Percentiles rank a stretch among this genome's conserved stretches.
Conservation (phyloP, 1,139 yeast species). For the Suhomyces maxii region DNA sequence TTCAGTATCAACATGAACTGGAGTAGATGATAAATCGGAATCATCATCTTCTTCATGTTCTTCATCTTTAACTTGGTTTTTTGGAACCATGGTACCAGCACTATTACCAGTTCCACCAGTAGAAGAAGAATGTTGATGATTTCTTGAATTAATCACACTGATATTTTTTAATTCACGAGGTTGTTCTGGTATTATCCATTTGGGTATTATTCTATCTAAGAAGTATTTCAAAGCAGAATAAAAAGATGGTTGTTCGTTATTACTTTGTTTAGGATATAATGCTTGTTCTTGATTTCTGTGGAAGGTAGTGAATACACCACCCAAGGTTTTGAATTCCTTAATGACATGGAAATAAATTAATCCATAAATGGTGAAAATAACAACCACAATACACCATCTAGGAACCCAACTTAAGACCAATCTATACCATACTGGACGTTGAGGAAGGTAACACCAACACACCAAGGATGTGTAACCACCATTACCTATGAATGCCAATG, state of each 20-base stretch:
- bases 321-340: conserved; percentile 53
- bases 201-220: conserved; percentile 29
- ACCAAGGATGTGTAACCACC: conserved; percentile 63
- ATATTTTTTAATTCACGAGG: background rate
- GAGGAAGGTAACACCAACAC: conserved; percentile 83
- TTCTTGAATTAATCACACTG: background rate
- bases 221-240: conserved; percentile 38
- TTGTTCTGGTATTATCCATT: conserved; percentile 30
- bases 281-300: conserved; percentile 17
- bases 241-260: conserved; percentile 34
- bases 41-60: conserved; percentile 9
- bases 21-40: conserved; percentile 10
- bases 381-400: conserved; percentile 63
- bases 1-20: conserved; percentile 18
- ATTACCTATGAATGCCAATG: conserved; percentile 61
- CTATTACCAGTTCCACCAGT: conserved; percentile 1
- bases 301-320: conserved; percentile 45
- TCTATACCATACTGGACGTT: conserved; percentile 72
- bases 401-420: conserved; percentile 82
- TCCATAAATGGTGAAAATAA: conserved; percentile 65
- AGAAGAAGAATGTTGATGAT: conserved; percentile 2
- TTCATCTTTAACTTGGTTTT: conserved; percentile 5
- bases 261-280: conserved; percentile 10
- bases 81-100: background rate
- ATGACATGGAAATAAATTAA: conserved; percentile 75